Conservation (phyloP, 257 asterid species). For the Leptodermis oblonga region DNA sequence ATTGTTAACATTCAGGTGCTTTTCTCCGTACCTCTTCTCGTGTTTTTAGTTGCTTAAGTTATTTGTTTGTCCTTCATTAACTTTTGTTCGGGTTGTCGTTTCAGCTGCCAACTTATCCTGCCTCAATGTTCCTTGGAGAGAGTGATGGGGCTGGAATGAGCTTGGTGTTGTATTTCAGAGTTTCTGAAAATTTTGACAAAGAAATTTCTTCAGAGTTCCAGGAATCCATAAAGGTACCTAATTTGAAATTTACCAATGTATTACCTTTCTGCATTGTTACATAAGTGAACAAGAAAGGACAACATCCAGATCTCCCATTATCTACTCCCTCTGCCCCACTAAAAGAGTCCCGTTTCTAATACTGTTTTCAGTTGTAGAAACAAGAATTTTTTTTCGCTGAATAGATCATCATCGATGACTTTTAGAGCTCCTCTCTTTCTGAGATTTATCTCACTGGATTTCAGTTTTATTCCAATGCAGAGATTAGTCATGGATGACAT, state of each 20-base stretch:
- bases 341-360: too few species aligned
- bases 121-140: conserved; percentile 71
- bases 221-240: conserved; percentile 60
- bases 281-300: background rate
- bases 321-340: too few species aligned
- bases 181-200: conserved; percentile 51
- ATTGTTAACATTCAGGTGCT: conserved; percentile 76
- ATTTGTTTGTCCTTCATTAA: conserved; percentile 2
- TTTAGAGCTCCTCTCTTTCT: background rate
- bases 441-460: background rate
- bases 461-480: conserved; percentile 27
- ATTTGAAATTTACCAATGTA: background rate
- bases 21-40: background rate
- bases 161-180: conserved; percentile 72
- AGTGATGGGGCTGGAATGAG: conserved; percentile 84
- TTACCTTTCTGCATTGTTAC: background rate
- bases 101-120: conserved; percentile 86
- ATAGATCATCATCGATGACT: background rate
- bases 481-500: conserved; percentile 53
- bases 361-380: too few species aligned
- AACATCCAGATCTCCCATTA: too few species aligned
- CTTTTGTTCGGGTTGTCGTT: conserved; percentile 2
- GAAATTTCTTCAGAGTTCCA: conserved; percentile 45
- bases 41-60: background rate
- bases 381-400: background rate